A percentile compares a stretch with the other conserved stretches of the same genome.
phyloP scores from a whole-genome alignment of 2,329 filamentous ascomycete genomes.

The Botrytis hyacinthi region DNA sequence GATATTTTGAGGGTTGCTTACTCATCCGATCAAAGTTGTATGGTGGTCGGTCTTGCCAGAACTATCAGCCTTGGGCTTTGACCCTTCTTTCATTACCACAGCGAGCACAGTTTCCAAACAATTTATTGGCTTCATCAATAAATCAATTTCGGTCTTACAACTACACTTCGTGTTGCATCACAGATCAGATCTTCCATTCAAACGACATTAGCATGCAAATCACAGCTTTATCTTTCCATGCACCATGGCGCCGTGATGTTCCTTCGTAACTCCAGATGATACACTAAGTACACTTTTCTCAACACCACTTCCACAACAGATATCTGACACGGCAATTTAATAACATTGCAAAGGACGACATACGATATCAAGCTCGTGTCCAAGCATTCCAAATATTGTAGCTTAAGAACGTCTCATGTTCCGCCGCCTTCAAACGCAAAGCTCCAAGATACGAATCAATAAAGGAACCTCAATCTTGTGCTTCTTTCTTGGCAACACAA shows the following conservation, averaged over 20 bases:
- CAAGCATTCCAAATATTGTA: background rate
- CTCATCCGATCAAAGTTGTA: background rate
- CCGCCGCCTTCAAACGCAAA: slow-evolving; percentile 8
- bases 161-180: background rate
- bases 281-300: background rate
- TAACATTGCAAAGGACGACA: background rate
- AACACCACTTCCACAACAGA: background rate
- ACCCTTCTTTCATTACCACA: background rate
- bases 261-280: background rate
- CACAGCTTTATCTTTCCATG: background rate
- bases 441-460: background rate
- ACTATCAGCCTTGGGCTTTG: background rate
- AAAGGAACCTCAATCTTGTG: background rate
- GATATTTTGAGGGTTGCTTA: background rate
- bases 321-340: background rate
- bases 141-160: background rate
- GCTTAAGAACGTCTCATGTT: background rate
- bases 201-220: background rate
- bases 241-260: background rate
- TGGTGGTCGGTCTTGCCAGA: no score
- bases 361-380: background rate
- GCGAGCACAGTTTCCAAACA: background rate
- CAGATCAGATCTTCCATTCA: background rate
- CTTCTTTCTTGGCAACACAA: slow-evolving; percentile 9
- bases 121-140: background rate